Percentiles rank a stretch among this genome's conserved stretches.
Evolutionary conservation across 164 flowering plant genomes (phyloP).

Genomic region (Euptelea pleiosperma): DNA sequence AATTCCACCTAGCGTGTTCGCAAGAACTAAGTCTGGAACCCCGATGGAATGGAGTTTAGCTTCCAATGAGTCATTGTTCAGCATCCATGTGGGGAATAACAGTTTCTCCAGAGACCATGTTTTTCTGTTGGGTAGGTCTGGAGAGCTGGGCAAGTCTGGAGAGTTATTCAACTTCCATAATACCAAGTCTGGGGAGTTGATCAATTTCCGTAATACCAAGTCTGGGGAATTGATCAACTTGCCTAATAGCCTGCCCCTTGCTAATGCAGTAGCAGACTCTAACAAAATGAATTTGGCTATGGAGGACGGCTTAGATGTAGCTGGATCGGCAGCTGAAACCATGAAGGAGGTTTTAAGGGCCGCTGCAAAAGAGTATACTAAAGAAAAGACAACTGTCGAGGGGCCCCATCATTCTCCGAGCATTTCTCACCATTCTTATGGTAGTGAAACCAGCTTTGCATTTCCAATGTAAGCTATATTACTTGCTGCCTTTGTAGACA

Average conservation of each 20-base stretch:
- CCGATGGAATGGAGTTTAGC: conserved; percentile 73
- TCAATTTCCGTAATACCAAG: background rate
- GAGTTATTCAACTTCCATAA: conserved; percentile 8
- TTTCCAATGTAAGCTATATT: conserved; percentile 44
- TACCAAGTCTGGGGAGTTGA: conserved; percentile 6
- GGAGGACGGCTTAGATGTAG: background rate
- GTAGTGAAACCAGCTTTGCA: conserved; percentile 43
- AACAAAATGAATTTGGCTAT: background rate
- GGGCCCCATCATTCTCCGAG: conserved; percentile 15
- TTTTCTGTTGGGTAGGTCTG: conserved; percentile 30
- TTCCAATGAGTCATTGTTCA: conserved; percentile 79
- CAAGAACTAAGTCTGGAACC: conserved; percentile 27
- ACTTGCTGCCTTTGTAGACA: background rate
- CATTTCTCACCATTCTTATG: conserved; percentile 33
- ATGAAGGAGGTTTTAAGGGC: conserved; percentile 20
- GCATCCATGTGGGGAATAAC: conserved; percentile 55
- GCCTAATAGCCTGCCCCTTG: conserved; percentile 10
- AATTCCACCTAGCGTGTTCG: conserved; percentile 65
- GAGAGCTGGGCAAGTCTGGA: conserved; percentile 17
- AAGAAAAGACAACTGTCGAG: background rate
- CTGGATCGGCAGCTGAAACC: conserved; percentile 20
- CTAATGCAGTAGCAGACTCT: conserved; percentile 4
- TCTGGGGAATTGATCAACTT: conserved; percentile 22
- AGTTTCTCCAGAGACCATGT: conserved; percentile 58
- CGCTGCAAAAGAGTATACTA: conserved; percentile 6